Evolutionary conservation across 2,329 filamentous ascomycete species (phyloP), one percentile per base, ranked within the genome.

Genomic region (Penicillium sp.): DNA sequence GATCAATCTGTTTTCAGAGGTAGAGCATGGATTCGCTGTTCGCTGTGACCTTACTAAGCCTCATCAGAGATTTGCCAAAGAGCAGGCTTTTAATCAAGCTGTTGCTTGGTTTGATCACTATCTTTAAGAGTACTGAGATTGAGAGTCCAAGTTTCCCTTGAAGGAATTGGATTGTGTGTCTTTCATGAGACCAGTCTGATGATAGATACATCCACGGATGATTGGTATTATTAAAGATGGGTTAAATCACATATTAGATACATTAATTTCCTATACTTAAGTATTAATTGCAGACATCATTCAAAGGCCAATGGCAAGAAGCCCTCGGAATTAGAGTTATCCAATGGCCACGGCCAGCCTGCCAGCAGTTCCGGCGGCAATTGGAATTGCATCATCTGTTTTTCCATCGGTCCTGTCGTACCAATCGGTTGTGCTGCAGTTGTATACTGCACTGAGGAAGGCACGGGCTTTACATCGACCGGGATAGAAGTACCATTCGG

Each of bases 41-140:
- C 83, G 89, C 39, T 80, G 80, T 35, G 88, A 93, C 70, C 50
- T 81, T n/a, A 79, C 66, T 46, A 78, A 84, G 55, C 81, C 80
- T 70, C 57, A 76, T 26, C 72, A 83, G 66, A 84, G 80, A 68
- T 92, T 82, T 65, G 87, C 89, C 14, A 91, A 89, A 79, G 89
- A 93, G 74, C 84, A 87, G 72, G 89, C 90, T 1, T 92, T 93
- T 69, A 64, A 80, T 52, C 90, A 93, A 78, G 89, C 90, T 16
- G 81, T 91, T 48, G 70, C 80, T 47, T 93, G 90, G 90, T 91
- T 73, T 27, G 54, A 67, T 31, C 47, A 65, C 27, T 58, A 56
- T 24, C 22, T 61, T 7, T 39, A 39, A 24, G 27, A 26, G 7
- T 26, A 35, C 14, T 27, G 3, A 19, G 19, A 39, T 24, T 9